A percentile compares a stretch with the other conserved stretches of the same genome.
Evolutionary conservation across 257 asterid genomes (phyloP).

Genomic region (Ophiorrhiza pumila): DNA sequence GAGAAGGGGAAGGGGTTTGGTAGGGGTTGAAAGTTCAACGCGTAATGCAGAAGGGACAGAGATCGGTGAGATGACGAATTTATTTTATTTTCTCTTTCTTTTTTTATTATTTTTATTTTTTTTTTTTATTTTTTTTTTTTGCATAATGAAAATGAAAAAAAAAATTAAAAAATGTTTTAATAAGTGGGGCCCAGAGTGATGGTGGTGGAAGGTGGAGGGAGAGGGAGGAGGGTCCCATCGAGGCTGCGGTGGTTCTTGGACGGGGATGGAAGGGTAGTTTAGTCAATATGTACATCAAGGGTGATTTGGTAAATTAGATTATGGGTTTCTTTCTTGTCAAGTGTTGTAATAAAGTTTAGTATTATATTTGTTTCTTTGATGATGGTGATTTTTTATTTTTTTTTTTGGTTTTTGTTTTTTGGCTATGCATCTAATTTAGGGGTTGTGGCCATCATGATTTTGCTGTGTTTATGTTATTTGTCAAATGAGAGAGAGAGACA

Average conservation of each 20-base stretch:
- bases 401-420: too few species aligned
- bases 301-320: not conserved
- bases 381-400: not conserved
- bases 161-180: slow-evolving; percentile 2
- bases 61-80: slow-evolving; percentile 26
- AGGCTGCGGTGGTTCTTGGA: slow-evolving; percentile 41
- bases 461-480: not conserved
- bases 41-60: slow-evolving; percentile 45
- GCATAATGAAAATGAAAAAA: not conserved
- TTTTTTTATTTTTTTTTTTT: not conserved
- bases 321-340: too few species aligned
- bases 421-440: not conserved
- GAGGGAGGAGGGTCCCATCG: slow-evolving; percentile 19
- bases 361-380: not conserved
- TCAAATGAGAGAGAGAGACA: not conserved
- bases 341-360: not conserved
- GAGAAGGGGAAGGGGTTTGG: not conserved
- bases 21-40: slow-evolving; percentile 40
- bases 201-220: slow-evolving; percentile 20
- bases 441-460: not conserved
- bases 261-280: slow-evolving; percentile 19
- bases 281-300: not conserved
- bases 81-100: not conserved
- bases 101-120: not conserved
- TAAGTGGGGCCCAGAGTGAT: slow-evolving; percentile 29